A percentile compares a stretch with the other conserved stretches of the same genome.
Evolutionary conservation across 441 rosid species (phyloP).

Genomic region (Gossypium davidsonii): DNA sequence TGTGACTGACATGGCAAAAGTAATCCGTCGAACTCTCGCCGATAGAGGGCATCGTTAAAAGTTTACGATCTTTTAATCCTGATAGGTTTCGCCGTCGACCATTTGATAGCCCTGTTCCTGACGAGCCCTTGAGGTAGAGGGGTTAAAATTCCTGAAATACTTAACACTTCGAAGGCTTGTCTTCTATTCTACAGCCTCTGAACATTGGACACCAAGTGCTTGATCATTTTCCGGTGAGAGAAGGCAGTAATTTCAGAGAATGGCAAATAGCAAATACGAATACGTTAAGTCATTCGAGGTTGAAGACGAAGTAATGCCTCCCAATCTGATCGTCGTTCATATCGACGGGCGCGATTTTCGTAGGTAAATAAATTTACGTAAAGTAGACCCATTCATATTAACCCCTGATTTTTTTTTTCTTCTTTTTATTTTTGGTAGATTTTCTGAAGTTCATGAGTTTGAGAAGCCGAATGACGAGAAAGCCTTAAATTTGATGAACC

Average conservation of each 20-base stretch:
- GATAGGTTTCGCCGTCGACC: not conserved
- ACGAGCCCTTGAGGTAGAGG: not conserved
- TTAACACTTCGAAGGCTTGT: too few relatives aligned
- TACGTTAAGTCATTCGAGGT: conserved; percentile 76
- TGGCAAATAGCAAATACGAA: conserved; percentile 96
- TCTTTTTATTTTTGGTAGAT: conserved; percentile 28
- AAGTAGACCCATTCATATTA: not conserved
- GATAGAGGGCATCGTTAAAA: too few relatives aligned
- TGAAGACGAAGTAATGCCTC: conserved; percentile 60
- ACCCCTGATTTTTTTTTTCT: not conserved
- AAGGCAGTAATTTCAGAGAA: conserved; percentile 11
- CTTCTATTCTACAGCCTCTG: not conserved
- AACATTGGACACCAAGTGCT: not conserved
- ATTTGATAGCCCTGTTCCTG: not conserved
- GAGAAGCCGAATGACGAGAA: conserved; percentile 70
- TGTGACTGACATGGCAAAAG: not conserved
- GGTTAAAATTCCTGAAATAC: too few relatives aligned
- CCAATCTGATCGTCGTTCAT: conserved; percentile 58
- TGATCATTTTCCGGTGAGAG: not conserved
- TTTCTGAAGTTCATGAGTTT: conserved; percentile 61
- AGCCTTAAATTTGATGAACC: conserved; percentile 66
- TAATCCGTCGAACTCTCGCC: too few relatives aligned
- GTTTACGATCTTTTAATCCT: not conserved
- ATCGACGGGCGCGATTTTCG: conserved; percentile 53
- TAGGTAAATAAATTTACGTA: conserved; percentile 30